Evolutionary conservation across 208 protist genomes (phyloP).

Genomic region (Wallacemonas sp.): DNA sequence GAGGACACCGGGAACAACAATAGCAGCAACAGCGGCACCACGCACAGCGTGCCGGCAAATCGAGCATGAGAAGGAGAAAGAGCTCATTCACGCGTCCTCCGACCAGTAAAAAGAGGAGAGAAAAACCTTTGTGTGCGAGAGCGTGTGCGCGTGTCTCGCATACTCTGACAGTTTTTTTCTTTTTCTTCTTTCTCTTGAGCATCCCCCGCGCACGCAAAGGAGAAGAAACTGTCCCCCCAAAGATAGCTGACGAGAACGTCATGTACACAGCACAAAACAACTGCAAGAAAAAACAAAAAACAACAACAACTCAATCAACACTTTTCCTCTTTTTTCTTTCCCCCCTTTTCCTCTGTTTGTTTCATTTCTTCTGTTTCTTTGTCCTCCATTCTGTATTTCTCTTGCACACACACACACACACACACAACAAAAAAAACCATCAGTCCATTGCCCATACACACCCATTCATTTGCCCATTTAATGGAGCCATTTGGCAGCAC

Average conservation of each 20-base stretch:
- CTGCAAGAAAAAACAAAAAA: constrained; percentile 2
- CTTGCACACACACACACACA: no score
- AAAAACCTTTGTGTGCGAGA: neutral
- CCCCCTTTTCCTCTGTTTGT: constrained; percentile 4
- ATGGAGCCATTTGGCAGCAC: no score
- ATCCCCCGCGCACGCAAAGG: neutral
- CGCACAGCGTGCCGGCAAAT: no score
- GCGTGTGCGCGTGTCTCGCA: neutral
- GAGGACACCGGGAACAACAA: neutral
- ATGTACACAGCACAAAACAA: neutral
- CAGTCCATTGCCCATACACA: no score
- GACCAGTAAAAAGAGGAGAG: no score
- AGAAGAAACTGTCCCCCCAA: neutral
- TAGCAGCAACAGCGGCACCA: no score
- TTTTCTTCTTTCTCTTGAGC: neutral
- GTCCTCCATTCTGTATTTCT: neutral
- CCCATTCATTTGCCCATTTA: no score
- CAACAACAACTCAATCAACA: neutral
- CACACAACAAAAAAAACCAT: no score
- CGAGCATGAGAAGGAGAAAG: no score
- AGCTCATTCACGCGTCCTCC: no score
- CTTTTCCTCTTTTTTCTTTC: constrained; percentile 1
- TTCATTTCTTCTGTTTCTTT: constrained; percentile 1
- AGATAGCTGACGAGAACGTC: no score
- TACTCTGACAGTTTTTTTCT: neutral